Evolutionary conservation across 140 eudicot genomes (phyloP).

Genomic region (Anethum foeniculum): DNA sequence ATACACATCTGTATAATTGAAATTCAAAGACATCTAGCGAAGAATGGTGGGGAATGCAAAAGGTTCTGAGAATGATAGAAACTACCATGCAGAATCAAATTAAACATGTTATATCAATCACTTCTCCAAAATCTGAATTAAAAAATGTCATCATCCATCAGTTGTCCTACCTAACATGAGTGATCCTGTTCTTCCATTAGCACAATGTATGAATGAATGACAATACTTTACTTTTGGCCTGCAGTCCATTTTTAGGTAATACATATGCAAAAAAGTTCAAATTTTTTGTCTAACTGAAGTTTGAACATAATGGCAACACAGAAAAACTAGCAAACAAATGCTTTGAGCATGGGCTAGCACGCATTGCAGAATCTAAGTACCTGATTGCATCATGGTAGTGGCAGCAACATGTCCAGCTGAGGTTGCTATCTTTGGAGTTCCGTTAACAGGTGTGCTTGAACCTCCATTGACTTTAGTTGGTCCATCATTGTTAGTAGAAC

Average conservation of each 20-base stretch:
- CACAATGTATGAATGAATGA: not conserved
- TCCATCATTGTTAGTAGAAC: constrained; percentile 17
- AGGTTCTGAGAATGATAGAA: not conserved
- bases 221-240: not conserved
- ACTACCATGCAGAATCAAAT: not conserved
- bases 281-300: not conserved
- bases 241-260: not conserved
- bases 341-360: not conserved
- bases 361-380: constrained; percentile 23
- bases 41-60: not conserved
- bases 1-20: not conserved
- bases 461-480: constrained; percentile 15
- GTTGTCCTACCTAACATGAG: not conserved
- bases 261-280: not conserved
- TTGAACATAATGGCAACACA: not conserved
- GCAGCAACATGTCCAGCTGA: constrained; percentile 34
- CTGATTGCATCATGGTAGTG: constrained; percentile 45
- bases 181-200: not conserved
- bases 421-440: constrained; percentile 24
- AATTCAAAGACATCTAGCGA: not conserved
- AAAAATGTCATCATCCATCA: not conserved
- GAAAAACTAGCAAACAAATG: not conserved
- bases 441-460: constrained; percentile 15
- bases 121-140: not conserved
- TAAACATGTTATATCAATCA: not conserved